These are phyloP conservation scores for Monilinia laxa DNA, from an alignment of 2,329 filamentous ascomycete species.

Conservation along the genomic window DNA sequence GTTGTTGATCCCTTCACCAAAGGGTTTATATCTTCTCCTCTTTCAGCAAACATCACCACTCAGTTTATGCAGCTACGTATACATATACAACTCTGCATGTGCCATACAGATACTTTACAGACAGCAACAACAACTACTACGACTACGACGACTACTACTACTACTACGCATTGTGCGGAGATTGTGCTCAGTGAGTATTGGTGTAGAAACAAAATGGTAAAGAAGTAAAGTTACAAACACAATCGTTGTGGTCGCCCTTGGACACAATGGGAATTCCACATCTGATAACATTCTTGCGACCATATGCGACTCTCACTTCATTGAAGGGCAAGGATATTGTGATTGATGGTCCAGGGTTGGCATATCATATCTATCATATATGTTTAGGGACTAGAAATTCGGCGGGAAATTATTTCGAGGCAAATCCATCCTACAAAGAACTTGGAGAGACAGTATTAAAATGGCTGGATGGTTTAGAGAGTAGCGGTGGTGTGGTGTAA, in stretches of 20 bases:
- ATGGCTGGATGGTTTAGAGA: slow-evolving; percentile 62
- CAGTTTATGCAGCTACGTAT: no score
- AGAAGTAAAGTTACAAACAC: not conserved
- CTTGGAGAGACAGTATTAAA: slow-evolving; percentile 58
- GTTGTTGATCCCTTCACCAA: slow-evolving; percentile 2
- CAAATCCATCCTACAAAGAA: slow-evolving; percentile 60
- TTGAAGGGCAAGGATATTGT: slow-evolving; percentile 49
- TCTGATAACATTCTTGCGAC: slow-evolving; percentile 53
- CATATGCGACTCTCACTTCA: slow-evolving; percentile 48
- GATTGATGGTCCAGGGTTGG: slow-evolving; percentile 78
- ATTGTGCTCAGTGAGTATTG: not conserved
- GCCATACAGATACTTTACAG: no score
- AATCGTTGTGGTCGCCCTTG: slow-evolving; percentile 29
- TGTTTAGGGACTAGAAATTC: slow-evolving; percentile 47
- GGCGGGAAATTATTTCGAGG: slow-evolving; percentile 49
- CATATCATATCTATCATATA: slow-evolving; percentile 67
- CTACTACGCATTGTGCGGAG: no score
- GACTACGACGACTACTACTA: no score
- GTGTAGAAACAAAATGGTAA: not conserved
- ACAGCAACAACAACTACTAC: no score
- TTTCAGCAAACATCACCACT: not conserved
- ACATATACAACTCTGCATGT: no score
- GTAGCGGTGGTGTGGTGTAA: slow-evolving; percentile 61
- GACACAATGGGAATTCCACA: slow-evolving; percentile 58
- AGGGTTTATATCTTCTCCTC: not conserved